Percentiles rank a stretch among this genome's conserved stretches.
phyloP scores from a whole-genome alignment of 352 stramenopile genomes.

The Pythium oligandrum region DNA sequence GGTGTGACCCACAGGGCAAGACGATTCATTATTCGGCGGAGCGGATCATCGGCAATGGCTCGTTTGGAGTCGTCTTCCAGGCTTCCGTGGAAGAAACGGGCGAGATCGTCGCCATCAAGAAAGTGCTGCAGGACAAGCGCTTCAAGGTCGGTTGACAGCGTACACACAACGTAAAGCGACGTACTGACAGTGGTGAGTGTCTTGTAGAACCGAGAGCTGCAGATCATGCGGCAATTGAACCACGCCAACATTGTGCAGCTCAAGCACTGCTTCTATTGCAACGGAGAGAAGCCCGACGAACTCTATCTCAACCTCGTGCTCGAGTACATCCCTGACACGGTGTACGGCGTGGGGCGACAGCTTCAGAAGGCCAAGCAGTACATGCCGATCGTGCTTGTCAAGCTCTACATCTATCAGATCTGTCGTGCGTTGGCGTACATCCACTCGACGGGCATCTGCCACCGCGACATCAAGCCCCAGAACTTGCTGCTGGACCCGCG shows the following conservation, averaged over 20 bases:
- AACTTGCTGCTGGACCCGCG: constrained; percentile 98
- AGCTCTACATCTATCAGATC: constrained; percentile 99
- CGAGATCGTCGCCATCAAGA: constrained; percentile 99
- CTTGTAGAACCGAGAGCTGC: constrained; percentile 95
- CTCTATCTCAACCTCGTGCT: constrained; percentile 99
- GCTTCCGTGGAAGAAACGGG: constrained; percentile 95
- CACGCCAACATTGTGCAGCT: constrained; percentile 99
- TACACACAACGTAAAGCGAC: background rate
- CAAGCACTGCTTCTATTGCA: constrained; percentile 99
- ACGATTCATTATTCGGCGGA: constrained; percentile 96
- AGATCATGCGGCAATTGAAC: constrained; percentile 98
- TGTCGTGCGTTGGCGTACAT: constrained; percentile 97
- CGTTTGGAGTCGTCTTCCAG: constrained; percentile 98
- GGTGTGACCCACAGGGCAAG: constrained; percentile 46
- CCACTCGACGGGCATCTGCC: constrained; percentile 96
- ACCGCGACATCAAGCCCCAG: constrained; percentile 99
- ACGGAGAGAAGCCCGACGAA: constrained; percentile 93
- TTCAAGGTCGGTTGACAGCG: constrained; percentile 88
- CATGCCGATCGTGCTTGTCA: constrained; percentile 96
- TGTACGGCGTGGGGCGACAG: constrained; percentile 95
- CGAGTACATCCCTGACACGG: constrained; percentile 99
- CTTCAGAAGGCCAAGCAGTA: constrained; percentile 97
- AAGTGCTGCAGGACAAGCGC: constrained; percentile 99
- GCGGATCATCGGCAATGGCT: constrained; percentile 99
- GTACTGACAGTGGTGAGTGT: constrained; percentile 3